Conservation (phyloP, 768 basidiomycete species). For the Lanmaoa rubissima region DNA sequence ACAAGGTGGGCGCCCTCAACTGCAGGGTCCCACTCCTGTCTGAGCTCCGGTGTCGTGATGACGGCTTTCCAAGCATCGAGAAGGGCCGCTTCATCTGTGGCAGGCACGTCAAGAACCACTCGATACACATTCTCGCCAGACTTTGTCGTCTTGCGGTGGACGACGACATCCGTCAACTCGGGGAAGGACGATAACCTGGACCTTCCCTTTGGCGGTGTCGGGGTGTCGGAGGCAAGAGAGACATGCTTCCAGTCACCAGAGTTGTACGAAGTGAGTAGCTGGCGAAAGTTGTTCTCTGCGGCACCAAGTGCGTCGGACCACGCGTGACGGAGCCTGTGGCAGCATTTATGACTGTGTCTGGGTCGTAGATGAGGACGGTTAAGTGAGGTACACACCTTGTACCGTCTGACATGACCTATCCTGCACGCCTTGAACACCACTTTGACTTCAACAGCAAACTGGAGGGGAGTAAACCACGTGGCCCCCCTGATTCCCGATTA, state of each 20-base stretch:
- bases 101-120: constrained; percentile 75
- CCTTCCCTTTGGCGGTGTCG: constrained; percentile 59
- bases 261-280: constrained; percentile 67
- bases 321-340: constrained; percentile 70
- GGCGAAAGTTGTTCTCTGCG: constrained; percentile 76
- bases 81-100: constrained; percentile 51
- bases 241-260: constrained; percentile 83
- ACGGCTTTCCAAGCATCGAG: constrained; percentile 82
- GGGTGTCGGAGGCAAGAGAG: constrained; percentile 41
- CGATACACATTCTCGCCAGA: constrained; percentile 77
- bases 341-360: not conserved
- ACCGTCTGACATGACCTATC: constrained; percentile 52
- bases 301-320: constrained; percentile 76
- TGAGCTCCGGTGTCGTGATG: constrained; percentile 80
- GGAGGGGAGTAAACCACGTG: constrained; percentile 9
- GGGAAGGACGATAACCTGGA: constrained; percentile 49
- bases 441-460: not conserved
- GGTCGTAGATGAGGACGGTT: not conserved
- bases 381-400: constrained; percentile 43
- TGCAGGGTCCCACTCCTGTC: constrained; percentile 92
- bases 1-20: constrained; percentile 81
- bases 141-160: constrained; percentile 72
- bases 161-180: constrained; percentile 67
- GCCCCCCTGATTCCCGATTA: not conserved
- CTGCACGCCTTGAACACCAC: not conserved